Conservation (phyloP, 352 stramenopile species). For the Pelagophyceae sp. region DNA sequence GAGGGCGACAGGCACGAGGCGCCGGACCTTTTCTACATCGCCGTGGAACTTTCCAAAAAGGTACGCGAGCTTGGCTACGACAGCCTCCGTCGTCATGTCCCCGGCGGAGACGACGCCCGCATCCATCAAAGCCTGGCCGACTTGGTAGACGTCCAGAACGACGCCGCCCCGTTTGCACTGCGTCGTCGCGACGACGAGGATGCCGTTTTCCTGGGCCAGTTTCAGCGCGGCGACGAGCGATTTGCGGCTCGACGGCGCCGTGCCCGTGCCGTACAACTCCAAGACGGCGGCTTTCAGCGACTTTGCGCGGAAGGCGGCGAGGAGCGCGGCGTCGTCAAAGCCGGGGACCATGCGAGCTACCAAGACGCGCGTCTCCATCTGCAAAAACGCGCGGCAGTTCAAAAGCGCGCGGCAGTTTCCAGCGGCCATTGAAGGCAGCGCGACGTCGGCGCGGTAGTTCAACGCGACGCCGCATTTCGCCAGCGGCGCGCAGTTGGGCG, state of each 20-base stretch:
- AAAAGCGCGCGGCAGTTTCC: neutral
- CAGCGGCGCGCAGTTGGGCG: conserved; percentile 84
- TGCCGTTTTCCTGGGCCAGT: conserved; percentile 57
- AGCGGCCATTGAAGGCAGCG: conserved; percentile 57
- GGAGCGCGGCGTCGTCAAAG: conserved; percentile 52
- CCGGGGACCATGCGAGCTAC: conserved; percentile 74
- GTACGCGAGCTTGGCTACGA: conserved; percentile 82
- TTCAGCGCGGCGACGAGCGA: conserved; percentile 71
- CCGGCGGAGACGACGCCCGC: conserved; percentile 84
- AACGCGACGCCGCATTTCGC: conserved; percentile 81
- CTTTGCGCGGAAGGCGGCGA: conserved; percentile 33
- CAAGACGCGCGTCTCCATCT: conserved; percentile 80
- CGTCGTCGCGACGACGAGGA: conserved; percentile 81
- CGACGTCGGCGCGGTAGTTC: conserved; percentile 72
- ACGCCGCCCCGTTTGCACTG: conserved; percentile 84
- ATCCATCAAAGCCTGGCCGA: conserved; percentile 68
- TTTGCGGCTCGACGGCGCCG: conserved; percentile 74
- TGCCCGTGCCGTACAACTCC: conserved; percentile 89
- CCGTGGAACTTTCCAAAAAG: conserved; percentile 60
- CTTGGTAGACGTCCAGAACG: conserved; percentile 81
- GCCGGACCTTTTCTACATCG: neutral
- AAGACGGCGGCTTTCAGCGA: conserved; percentile 64
- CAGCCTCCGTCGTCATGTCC: conserved; percentile 92
- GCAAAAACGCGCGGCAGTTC: conserved; percentile 69
- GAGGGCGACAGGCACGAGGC: neutral